These are phyloP conservation scores for Vavraia culicis DNA, from an alignment of 371 early-diverging fungal species.

Conservation along the genomic window DNA sequence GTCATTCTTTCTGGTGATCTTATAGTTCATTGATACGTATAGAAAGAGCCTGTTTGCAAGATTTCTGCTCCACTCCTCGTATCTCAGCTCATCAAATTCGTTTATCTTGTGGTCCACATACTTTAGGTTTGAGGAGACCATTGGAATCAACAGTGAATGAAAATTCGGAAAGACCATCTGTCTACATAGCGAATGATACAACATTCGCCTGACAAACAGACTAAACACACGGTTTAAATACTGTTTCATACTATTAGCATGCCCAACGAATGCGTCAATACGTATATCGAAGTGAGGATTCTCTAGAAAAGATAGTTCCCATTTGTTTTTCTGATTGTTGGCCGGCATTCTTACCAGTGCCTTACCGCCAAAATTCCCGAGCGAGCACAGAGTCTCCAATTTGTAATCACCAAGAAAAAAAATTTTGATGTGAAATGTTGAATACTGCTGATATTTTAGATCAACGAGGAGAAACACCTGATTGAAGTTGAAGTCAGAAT, in stretches of 20 bases:
- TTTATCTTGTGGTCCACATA: constrained; percentile 7
- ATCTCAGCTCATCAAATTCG: constrained; percentile 5
- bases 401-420: constrained; percentile 8
- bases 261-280: constrained; percentile 15
- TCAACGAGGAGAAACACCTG: constrained; percentile 12
- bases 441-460: constrained; percentile 13
- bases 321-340: constrained; percentile 25
- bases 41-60: constrained; percentile 4
- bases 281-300: constrained; percentile 17
- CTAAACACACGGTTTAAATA: constrained; percentile 18
- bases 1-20: constrained; percentile 7
- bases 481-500: constrained; percentile 2
- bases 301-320: constrained; percentile 22
- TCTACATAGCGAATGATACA: constrained; percentile 9
- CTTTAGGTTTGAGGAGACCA: constrained; percentile 14
- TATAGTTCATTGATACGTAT: constrained; percentile 22
- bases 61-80: not conserved
- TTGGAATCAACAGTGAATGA: constrained; percentile 11
- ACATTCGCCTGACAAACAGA: constrained; percentile 11
- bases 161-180: constrained; percentile 26
- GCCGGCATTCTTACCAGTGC: constrained; percentile 24
- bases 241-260: constrained; percentile 3
- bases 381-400: constrained; percentile 1
- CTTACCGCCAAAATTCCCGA: constrained; percentile 19
- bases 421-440: constrained; percentile 12